Evolutionary conservation across 345 rosid genomes (phyloP).

Genomic region (Hibiscus tridactylites): DNA sequence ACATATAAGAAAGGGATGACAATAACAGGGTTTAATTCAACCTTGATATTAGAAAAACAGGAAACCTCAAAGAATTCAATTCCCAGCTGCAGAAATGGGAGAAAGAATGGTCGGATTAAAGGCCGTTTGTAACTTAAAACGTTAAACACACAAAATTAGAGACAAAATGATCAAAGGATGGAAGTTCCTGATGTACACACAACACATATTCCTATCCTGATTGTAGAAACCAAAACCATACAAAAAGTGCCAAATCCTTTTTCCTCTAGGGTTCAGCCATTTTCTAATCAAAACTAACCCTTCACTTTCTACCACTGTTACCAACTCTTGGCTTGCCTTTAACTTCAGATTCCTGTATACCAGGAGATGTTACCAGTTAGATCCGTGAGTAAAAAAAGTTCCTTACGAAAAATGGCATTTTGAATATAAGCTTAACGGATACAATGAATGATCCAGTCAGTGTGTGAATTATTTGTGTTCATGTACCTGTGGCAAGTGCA

Average conservation of each 20-base stretch:
- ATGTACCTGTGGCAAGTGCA: conserved; percentile 58
- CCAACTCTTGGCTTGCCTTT: conserved; percentile 73
- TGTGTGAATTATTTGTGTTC: not conserved
- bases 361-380: not conserved
- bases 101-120: not conserved
- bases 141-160: no score
- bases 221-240: not conserved
- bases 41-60: no score
- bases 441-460: not conserved
- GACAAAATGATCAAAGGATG: not conserved
- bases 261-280: no score
- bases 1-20: no score
- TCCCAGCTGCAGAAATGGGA: not conserved
- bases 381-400: not conserved
- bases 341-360: conserved; percentile 69
- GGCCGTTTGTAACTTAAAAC: not conserved
- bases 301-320: conserved; percentile 43
- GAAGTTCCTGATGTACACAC: not conserved
- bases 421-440: not conserved
- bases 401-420: not conserved
- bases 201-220: not conserved
- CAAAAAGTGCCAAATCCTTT: not conserved
- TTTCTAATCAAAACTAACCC: not conserved
- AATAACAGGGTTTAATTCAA: no score
- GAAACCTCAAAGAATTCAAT: no score